Conservation (phyloP, 306 rosid species). For the Cicer yamashitae region DNA sequence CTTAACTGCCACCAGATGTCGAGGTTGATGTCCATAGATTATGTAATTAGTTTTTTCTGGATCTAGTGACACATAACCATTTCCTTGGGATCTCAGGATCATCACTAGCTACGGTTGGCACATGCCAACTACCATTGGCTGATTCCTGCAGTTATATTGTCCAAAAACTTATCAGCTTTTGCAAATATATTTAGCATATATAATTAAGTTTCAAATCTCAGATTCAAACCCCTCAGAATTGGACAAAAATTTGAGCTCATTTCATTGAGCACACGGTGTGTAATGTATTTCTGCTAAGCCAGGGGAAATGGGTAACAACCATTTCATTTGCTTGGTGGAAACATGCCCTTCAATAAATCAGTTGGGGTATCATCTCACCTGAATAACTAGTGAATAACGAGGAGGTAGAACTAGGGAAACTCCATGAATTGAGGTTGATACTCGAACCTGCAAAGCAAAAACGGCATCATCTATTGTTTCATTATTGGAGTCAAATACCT, state of each 20-base stretch:
- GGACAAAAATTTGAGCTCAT: slow-evolving; percentile 28
- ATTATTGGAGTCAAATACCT: slow-evolving; percentile 8
- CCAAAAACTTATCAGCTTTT: slow-evolving; percentile 25
- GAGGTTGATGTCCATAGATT: slow-evolving; percentile 42
- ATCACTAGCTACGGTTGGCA: slow-evolving; percentile 72
- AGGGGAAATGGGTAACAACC: slow-evolving; percentile 1
- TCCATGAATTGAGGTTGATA: slow-evolving; percentile 55
- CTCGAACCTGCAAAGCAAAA: slow-evolving; percentile 66
- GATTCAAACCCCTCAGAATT: slow-evolving; percentile 18
- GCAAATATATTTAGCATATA: slow-evolving; percentile 10
- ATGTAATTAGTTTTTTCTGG: slow-evolving; percentile 43
- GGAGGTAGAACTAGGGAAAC: slow-evolving; percentile 72
- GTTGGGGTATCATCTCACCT: slow-evolving; percentile 58
- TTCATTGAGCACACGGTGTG: not conserved
- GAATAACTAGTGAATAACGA: slow-evolving; percentile 79
- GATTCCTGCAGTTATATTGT: slow-evolving; percentile 65
- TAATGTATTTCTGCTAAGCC: slow-evolving; percentile 2
- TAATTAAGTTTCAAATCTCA: slow-evolving; percentile 21
- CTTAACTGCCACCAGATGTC: slow-evolving; percentile 10
- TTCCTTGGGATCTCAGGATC: slow-evolving; percentile 76
- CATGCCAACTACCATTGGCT: slow-evolving; percentile 80
- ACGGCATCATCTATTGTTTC: slow-evolving; percentile 19
- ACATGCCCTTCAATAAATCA: slow-evolving; percentile 13
- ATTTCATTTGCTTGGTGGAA: slow-evolving; percentile 34
- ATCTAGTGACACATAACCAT: slow-evolving; percentile 85